A percentile compares a stretch with the other conserved stretches of the same genome.
Evolutionary conservation across 208 protist genomes (phyloP).

Genomic region (Trypanosoma conorhini): DNA sequence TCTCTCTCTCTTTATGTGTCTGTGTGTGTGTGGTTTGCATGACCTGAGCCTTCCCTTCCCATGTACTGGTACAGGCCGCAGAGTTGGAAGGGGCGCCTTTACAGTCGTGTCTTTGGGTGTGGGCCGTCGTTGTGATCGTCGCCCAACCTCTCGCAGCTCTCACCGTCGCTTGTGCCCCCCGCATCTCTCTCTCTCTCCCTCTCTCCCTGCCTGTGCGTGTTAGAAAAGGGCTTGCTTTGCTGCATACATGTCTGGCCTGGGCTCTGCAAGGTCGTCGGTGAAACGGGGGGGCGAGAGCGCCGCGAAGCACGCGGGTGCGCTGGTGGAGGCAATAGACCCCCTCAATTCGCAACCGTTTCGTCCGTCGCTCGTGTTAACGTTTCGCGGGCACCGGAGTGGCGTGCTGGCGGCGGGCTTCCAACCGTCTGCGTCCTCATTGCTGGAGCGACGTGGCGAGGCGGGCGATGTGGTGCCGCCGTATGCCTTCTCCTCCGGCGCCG

Average conservation of each 20-base stretch:
- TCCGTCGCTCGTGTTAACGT: constrained; percentile 72
- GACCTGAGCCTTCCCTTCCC: no score
- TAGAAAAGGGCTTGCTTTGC: background rate
- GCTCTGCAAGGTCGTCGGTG: background rate
- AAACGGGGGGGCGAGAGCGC: background rate
- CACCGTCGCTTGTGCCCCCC: no score
- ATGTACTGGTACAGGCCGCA: no score
- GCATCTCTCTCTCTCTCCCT: no score
- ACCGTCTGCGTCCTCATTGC: constrained; percentile 7
- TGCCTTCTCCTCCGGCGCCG: constrained; percentile 66
- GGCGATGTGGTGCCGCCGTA: constrained; percentile 30
- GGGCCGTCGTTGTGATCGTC: no score
- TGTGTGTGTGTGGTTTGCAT: background rate
- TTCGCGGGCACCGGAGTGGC: constrained; percentile 66
- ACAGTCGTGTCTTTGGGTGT: no score
- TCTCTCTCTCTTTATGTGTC: background rate
- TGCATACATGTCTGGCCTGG: constrained; percentile 8
- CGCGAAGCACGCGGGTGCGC: background rate
- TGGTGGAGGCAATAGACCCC: constrained; percentile 6
- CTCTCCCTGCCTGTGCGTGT: no score
- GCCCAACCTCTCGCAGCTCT: no score
- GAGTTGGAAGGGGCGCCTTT: no score
- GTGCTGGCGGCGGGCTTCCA: constrained; percentile 62
- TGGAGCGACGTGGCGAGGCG: background rate
- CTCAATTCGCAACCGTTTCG: constrained; percentile 21